These are phyloP conservation scores for Phycomyces nitens DNA, from an alignment of 192 early-diverging fungal species.

Conservation along the genomic window DNA sequence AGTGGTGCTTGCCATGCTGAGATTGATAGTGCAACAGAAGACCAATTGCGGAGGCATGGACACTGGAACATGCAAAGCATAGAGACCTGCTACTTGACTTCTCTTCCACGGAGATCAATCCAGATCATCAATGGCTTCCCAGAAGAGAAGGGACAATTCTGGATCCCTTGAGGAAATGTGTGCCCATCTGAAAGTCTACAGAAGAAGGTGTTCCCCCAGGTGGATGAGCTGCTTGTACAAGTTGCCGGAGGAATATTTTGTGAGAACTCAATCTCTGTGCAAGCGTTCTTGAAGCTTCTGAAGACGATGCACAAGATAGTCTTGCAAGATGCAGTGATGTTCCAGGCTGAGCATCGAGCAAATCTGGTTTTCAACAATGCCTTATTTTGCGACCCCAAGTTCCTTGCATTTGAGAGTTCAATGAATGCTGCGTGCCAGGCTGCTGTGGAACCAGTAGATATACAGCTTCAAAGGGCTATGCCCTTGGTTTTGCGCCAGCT, in stretches of 20 bases:
- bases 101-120: not conserved
- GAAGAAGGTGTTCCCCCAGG: not conserved
- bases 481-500: too few relatives aligned
- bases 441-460: too few relatives aligned
- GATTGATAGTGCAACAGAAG: not conserved
- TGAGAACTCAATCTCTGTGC: not conserved
- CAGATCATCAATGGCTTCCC: not conserved
- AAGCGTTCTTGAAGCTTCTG: constrained; percentile 2
- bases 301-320: not conserved
- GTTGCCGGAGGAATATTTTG: not conserved
- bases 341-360: not conserved
- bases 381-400: not conserved
- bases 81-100: not conserved
- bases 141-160: not conserved
- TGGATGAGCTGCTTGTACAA: not conserved
- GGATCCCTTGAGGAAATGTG: not conserved
- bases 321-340: constrained; percentile 5
- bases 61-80: not conserved
- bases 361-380: not conserved
- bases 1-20: not conserved
- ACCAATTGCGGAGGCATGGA: not conserved
- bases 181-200: not conserved
- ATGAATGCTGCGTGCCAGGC: too few relatives aligned
- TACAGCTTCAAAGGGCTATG: too few relatives aligned
- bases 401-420: not conserved